Base-by-base conservation (phyloP, 305 asterid genomes). In the Vinca major region DNA sequence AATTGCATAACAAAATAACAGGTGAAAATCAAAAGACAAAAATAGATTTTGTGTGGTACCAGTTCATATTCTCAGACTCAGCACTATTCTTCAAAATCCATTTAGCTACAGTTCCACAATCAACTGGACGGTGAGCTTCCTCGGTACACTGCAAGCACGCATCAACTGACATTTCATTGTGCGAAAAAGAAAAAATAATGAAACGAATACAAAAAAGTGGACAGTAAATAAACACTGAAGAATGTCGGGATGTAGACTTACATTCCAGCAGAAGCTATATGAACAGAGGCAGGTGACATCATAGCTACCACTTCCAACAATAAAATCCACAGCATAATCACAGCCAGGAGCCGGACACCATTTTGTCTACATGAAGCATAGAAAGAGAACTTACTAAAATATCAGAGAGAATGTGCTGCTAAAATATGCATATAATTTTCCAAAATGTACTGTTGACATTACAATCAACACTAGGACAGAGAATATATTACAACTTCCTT, bases 311-410 rank as follows among this genome's bases (percentile, higher is more conserved):
- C 95, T 79, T 56, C 98, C 96, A 75, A 86, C 85, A 68, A 77
- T 77, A 78, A 80, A 92, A 72, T 90, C 96, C 65, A 90, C 96
- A 66, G 92, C 96, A 77, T 75, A 87, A 72, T 89, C 97, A 79
- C 97, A 91, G 48, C 97, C 97, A 67, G 95, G 98, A 78, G 95
- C 95, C 1, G 98, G 96, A 77, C 98, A 91, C 98, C 96, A 89
- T 74, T 91, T 91, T 19, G 95, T 89, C 98, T 91, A 83, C 63
- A 66, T 73, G 67, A 40, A 53, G 68, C 56, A 67, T 2, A 3
- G 36, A 49, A 50, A 67, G 54, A 51, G 36, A 62, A 53, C 37
- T 2, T 19, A 0, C 45, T 16, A 33, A 43, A 52, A 20, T 45
- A 44, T 12, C 19, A 37, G 53, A 54, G 39, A 63, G 12, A 53